Evolutionary conservation across 202 grass and related monocot species (phyloP).

Genomic region (Brachypodium distachyon): DNA sequence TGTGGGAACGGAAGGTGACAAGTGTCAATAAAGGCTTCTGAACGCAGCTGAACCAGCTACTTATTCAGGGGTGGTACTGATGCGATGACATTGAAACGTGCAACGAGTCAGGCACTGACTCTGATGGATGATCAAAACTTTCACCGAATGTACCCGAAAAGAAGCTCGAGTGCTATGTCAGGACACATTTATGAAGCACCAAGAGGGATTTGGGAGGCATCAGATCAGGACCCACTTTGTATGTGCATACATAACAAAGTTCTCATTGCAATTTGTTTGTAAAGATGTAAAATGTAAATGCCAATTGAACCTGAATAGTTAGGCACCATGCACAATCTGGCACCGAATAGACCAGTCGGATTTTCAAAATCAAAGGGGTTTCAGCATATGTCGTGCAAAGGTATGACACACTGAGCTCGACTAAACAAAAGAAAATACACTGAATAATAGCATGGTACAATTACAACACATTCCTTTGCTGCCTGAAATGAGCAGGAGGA

Average conservation of each 20-base stretch:
- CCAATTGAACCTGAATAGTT: background rate
- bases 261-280: background rate
- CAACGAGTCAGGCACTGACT: slow-evolving; percentile 15
- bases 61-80: slow-evolving; percentile 1
- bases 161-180: background rate
- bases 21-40: background rate
- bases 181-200: background rate
- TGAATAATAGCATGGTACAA: slow-evolving; percentile 15
- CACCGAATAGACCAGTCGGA: background rate
- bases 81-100: background rate
- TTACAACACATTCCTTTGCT: slow-evolving; percentile 24
- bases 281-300: background rate
- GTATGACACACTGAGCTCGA: background rate
- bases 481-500: background rate
- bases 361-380: background rate
- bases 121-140: slow-evolving; percentile 1
- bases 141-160: background rate
- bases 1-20: background rate
- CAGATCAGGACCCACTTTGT: background rate
- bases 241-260: background rate
- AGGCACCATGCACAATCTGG: background rate
- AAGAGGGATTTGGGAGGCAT: background rate
- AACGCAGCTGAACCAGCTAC: background rate
- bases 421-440: slow-evolving; percentile 16
- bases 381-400: background rate